Evolutionary conservation across 2,329 filamentous ascomycete genomes (phyloP).

Genomic region (Phialophora macrospora): DNA sequence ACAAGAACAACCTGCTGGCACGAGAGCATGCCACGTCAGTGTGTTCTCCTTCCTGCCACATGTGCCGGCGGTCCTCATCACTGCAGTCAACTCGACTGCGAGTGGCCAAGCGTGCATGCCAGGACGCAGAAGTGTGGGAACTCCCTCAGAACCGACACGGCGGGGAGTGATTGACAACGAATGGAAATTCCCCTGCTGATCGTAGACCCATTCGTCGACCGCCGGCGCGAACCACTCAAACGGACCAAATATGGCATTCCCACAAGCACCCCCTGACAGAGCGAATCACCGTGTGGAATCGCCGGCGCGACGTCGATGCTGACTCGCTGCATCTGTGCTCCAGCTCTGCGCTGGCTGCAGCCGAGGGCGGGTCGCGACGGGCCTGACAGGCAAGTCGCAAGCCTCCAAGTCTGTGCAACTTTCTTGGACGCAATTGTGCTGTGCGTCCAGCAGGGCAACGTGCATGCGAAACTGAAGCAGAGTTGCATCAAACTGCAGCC

Average conservation of each 20-base stretch:
- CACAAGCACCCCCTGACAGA: not conserved
- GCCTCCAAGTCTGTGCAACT: not conserved
- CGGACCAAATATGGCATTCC: not conserved
- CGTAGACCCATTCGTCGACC: constrained; percentile 14
- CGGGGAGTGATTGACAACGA: constrained; percentile 23
- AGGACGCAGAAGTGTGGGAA: constrained; percentile 24
- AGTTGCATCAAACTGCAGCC: constrained; percentile 13
- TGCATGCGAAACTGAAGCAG: constrained; percentile 15
- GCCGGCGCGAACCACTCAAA: not conserved
- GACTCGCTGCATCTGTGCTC: constrained; percentile 17
- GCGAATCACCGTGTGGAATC: not conserved
- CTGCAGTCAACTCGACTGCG: constrained; percentile 5
- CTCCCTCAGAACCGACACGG: constrained; percentile 19
- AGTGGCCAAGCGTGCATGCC: constrained; percentile 22
- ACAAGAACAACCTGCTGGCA: constrained; percentile 18
- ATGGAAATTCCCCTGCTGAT: constrained; percentile 31
- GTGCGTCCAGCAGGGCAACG: constrained; percentile 9
- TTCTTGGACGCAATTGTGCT: not conserved
- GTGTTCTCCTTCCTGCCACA: constrained; percentile 19
- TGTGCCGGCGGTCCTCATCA: constrained; percentile 17
- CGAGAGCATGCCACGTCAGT: constrained; percentile 29
- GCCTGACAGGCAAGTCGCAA: constrained; percentile 16
- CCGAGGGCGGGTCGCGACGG: constrained; percentile 21
- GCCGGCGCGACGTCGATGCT: constrained; percentile 4
- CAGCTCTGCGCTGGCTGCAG: constrained; percentile 17